Base-by-base conservation (phyloP, 306 rosid species). In the Astragalus glycyphyllos region DNA sequence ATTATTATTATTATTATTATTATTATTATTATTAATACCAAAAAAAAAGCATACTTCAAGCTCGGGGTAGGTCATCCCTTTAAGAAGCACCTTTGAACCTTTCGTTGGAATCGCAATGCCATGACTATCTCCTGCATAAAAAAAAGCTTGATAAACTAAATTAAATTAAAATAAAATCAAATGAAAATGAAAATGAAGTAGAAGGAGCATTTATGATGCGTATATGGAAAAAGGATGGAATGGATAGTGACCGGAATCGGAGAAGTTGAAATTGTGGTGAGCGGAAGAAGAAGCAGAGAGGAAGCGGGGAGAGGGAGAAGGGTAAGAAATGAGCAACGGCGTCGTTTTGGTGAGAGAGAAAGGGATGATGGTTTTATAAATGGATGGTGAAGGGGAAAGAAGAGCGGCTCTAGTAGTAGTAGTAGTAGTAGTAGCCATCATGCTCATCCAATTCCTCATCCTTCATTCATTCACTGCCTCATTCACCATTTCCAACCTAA, bases 21-120 rank as follows among this genome's bases (percentile, higher is more conserved):
- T n/a, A n/a, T n/a, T n/a, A 49, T 15, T 2, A 47, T 8, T 0
- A 29, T 10, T 14, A 34, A 4, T 3, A 34, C 32, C 8, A 29
- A 71, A 58, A 71, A 8, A 11, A 26, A 4, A 16, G 38, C 78
- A 72, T 81, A 89, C 98, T 79, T 88, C 74, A 31, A 93, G 87
- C 62, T 90, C 93, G 59, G 81, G 50, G 87, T 90, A 93, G 37
- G 76, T 71, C 90, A 93, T 84, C 23, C 93, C 98, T 80, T 93
- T 88, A 32, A 93, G 90, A 82, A 88, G 85, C 57, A 69, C 67
- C 85, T 88, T 88, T 3, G 79, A 81, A 74, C 71, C 68, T 5
- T 46, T 17, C 17, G 20, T 76, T 13, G 84, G 70, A 79, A 59
- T 40, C 15, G 68, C 76, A 69, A 23, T 15, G 1, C 42, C 23